phyloP scores from a whole-genome alignment of 495 filamentous ascomycete genomes.

The Achaetomiella virescens region DNA sequence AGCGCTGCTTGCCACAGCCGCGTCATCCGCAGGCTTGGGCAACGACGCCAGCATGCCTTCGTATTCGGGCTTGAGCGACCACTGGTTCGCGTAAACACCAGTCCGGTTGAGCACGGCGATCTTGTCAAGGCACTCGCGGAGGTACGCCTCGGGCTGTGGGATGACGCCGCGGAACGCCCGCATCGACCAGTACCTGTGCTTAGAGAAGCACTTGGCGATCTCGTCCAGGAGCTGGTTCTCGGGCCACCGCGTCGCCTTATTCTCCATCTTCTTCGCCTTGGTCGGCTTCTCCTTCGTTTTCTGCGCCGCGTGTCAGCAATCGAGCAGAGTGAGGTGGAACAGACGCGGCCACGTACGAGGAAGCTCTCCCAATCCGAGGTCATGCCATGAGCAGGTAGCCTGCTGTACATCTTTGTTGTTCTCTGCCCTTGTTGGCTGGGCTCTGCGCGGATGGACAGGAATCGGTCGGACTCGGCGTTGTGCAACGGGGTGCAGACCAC shows the following conservation, averaged over 20 bases:
- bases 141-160: constrained; percentile 83
- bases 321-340: not conserved
- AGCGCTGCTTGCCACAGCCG: constrained; percentile 20
- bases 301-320: constrained; percentile 31
- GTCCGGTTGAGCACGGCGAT: constrained; percentile 74
- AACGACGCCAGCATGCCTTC: constrained; percentile 44
- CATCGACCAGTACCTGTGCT: constrained; percentile 85
- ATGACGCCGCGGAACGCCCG: constrained; percentile 66
- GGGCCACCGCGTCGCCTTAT: constrained; percentile 81
- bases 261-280: constrained; percentile 55
- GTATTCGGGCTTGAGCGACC: constrained; percentile 72
- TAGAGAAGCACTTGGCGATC: constrained; percentile 73
- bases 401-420: constrained; percentile 41
- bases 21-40: constrained; percentile 32
- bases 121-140: constrained; percentile 76
- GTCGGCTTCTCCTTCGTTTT: constrained; percentile 42
- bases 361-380: constrained; percentile 47
- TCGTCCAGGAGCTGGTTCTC: constrained; percentile 77
- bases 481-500: constrained; percentile 68
- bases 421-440: constrained; percentile 59
- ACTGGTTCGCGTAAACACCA: constrained; percentile 76
- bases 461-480: constrained; percentile 62
- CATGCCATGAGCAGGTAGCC: constrained; percentile 35
- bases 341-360: constrained; percentile 44
- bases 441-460: constrained; percentile 54